phyloP scores from a whole-genome alignment of 768 basidiomycete genomes.

The Pleurotus citrinopileatus region DNA sequence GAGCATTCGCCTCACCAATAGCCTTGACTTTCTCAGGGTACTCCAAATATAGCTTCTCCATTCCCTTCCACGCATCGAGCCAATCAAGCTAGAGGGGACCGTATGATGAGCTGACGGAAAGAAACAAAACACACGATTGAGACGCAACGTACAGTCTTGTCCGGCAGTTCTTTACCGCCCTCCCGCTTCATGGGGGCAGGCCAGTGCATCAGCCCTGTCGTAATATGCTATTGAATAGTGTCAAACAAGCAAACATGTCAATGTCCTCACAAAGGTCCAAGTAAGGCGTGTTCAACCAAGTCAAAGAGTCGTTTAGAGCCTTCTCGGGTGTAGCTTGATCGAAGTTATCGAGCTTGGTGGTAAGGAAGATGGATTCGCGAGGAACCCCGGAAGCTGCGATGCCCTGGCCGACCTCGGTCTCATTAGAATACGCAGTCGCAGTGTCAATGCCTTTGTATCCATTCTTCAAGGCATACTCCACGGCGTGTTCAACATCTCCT shows the following conservation, averaged over 20 bases:
- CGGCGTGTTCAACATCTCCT: conserved; percentile 70
- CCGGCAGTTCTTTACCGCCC: conserved; percentile 3
- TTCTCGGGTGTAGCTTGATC: conserved; percentile 58
- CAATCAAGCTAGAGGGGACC: conserved; percentile 42
- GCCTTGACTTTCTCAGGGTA: conserved; percentile 72
- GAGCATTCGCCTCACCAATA: conserved; percentile 47
- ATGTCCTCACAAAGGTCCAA: conserved; percentile 67
- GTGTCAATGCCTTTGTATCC: conserved; percentile 79
- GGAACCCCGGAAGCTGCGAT: conserved; percentile 6
- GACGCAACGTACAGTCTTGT: conserved; percentile 1
- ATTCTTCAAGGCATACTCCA: conserved; percentile 65
- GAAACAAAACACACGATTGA: not conserved
- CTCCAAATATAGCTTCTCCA: conserved; percentile 68
- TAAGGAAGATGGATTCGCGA: conserved; percentile 52
- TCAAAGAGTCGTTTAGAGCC: conserved; percentile 68
- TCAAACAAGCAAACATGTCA: not conserved
- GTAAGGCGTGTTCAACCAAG: conserved; percentile 68
- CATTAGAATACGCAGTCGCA: conserved; percentile 52
- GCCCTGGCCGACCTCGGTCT: conserved; percentile 3
- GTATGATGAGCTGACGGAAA: not conserved
- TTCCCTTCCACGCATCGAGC: conserved; percentile 76
- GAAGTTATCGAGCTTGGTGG: conserved; percentile 66
- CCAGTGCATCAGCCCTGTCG: conserved; percentile 76
- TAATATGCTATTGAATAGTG: not conserved
- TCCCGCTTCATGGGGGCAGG: conserved; percentile 39